phyloP scores from a whole-genome alignment of 2,329 filamentous ascomycete genomes.

The Colletotrichum lupini region DNA sequence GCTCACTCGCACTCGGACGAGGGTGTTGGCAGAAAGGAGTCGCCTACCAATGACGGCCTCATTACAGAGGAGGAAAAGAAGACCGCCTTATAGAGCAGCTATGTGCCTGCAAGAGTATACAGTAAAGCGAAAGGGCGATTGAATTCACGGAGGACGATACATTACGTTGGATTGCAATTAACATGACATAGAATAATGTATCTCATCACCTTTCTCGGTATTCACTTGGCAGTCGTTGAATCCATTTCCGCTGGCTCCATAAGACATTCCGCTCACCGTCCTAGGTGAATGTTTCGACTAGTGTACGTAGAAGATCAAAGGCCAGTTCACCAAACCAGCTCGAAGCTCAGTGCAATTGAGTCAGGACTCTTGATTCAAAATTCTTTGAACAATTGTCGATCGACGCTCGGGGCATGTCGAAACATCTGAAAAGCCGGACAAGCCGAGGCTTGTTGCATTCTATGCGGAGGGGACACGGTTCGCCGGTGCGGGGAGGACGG shows the following conservation, averaged over 20 bases:
- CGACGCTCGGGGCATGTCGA: not conserved
- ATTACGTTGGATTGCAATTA: too few relatives aligned
- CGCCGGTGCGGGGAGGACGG: not conserved
- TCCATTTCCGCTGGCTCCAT: too few relatives aligned
- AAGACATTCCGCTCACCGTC: too few relatives aligned
- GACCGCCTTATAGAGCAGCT: not conserved
- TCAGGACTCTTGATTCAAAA: not conserved
- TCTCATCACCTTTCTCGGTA: too few relatives aligned
- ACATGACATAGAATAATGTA: too few relatives aligned
- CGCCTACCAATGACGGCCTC: conserved; percentile 10
- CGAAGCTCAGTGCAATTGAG: not conserved
- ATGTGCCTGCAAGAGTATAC: not conserved
- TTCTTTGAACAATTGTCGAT: not conserved
- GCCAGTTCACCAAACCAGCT: not conserved
- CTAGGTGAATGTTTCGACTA: too few relatives aligned
- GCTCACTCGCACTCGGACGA: not conserved
- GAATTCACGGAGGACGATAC: too few relatives aligned
- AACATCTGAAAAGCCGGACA: not conserved
- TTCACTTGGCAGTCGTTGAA: too few relatives aligned
- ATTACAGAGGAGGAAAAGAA: conserved; percentile 5
- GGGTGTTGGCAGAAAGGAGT: not conserved
- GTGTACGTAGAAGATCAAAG: too few relatives aligned
- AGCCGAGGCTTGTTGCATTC: not conserved
- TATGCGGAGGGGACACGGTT: not conserved
- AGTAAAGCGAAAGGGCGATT: not conserved